These are phyloP conservation scores for Saccharomycopsis hybrid DNA, from an alignment of 1,139 yeast species.

Conservation along the genomic window DNA sequence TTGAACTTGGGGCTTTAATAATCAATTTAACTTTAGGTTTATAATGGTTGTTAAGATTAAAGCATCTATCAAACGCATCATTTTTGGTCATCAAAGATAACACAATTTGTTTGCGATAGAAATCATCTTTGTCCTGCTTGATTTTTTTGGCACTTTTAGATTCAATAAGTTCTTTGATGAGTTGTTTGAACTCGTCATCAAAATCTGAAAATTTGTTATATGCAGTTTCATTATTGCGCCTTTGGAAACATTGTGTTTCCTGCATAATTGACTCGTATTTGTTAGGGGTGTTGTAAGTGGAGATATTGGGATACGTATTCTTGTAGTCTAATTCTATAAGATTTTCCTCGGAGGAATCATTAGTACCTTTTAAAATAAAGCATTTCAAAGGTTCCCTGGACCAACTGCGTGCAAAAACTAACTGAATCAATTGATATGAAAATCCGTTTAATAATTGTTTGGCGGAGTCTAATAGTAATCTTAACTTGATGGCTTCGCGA, in stretches of 20 bases:
- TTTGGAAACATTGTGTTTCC: background rate
- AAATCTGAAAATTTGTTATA: conserved; percentile 5
- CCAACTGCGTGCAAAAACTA: conserved; percentile 4
- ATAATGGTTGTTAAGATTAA: conserved; percentile 3
- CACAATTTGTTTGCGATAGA: conserved; percentile 1
- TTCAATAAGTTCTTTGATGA: background rate
- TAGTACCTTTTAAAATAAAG: background rate
- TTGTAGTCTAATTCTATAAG: background rate
- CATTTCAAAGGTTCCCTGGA: background rate
- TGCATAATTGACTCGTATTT: too few species aligned
- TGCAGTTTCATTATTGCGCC: conserved; percentile 1
- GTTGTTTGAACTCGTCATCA: conserved; percentile 4
- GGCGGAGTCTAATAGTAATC: conserved; percentile 11
- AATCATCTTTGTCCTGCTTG: conserved; percentile 1
- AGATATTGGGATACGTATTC: background rate
- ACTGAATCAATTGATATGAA: conserved; percentile 11
- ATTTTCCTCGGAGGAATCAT: background rate
- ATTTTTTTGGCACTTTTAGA: background rate
- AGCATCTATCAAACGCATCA: conserved; percentile 11
- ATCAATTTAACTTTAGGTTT: conserved; percentile 8
- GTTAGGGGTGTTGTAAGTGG: background rate
- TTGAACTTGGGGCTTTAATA: conserved; percentile 7
- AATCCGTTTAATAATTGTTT: conserved; percentile 6
- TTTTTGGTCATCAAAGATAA: conserved; percentile 12
- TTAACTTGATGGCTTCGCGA: conserved; percentile 10